Evolutionary conservation across 2,329 filamentous ascomycete genomes (phyloP), one percentile per base, ranked within the genome.

Genomic region (Coleophoma cylindrospora): DNA sequence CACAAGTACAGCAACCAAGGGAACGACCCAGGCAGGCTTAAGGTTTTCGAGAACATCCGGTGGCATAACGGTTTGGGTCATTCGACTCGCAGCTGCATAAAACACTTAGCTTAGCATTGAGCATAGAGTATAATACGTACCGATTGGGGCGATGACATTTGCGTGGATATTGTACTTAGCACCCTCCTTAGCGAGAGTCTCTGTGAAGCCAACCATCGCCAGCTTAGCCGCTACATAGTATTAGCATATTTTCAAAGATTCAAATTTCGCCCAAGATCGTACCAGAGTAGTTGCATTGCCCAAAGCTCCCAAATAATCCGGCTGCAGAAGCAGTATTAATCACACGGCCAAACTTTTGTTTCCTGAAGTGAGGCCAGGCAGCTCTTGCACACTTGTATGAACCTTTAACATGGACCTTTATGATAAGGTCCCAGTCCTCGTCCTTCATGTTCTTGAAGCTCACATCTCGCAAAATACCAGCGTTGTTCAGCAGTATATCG

Each of bases 401-500:
- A 61, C 94, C 94, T 66, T 84, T 87, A 63, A 96, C 84, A 72
- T 99, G 92, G 51, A 97, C 92, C 68, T 84, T 86, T 72, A 92
- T 89, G 68, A 96, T 88, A 60, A 96, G 74, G 68, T 99, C 92
- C 94, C 94, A 99, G 70, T 99, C 94, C 66, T 87, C 74, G 69
- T 99, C 94, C 70, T 87, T 94, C 82, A 97, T 95, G 74, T 97
- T 97, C 81, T 96, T 96, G 77, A 99, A 97, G 79, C 89, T 92
- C 66, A 97, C 71, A 74, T 97, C 91, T 54, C 92, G 87, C n/a
- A 66, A 59, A 44, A 97, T 97, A 65, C 94, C 92, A 54, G 94
- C 94, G 68, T 97, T 99, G 80, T 99, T 99, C 73, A 99, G 86
- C 63, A 99, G 84, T 57, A 99, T 76, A 70, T 99, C 92, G 71